Conservation (phyloP, 441 rosid species). For the Dalechampia spathulata region DNA sequence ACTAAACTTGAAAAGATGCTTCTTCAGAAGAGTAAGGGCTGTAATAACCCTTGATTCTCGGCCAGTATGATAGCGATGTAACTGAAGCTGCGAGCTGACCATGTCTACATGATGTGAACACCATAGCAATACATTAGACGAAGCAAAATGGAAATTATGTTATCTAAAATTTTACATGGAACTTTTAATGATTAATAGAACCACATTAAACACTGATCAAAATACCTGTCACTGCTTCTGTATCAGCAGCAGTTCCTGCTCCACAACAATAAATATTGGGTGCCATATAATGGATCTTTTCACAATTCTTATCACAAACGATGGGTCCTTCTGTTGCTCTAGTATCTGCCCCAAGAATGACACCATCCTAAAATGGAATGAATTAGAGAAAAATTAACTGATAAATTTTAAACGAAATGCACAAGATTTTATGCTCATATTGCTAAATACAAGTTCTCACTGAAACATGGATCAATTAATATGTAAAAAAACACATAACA, state of each 20-base stretch:
- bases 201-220: background rate
- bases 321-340: conserved; percentile 98
- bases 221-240: conserved; percentile 94
- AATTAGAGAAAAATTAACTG: no score
- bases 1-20: conserved; percentile 78
- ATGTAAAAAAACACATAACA: no score
- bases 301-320: conserved; percentile 94
- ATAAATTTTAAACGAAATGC: no score
- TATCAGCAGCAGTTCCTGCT: conserved; percentile 99
- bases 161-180: background rate
- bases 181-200: no score
- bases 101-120: conserved; percentile 45
- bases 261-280: conserved; percentile 98
- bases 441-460: no score
- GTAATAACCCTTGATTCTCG: conserved; percentile 90
- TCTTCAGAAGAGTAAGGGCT: conserved; percentile 84
- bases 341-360: conserved; percentile 96
- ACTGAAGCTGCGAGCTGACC: conserved; percentile 94
- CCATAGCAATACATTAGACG: background rate
- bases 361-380: conserved; percentile 58
- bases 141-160: background rate
- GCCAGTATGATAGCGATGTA: conserved; percentile 89
- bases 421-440: no score
- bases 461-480: no score
- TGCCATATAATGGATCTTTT: conserved; percentile 97